phyloP scores from a whole-genome alignment of 169 alveolate species.

The Plasmodium ovale region DNA sequence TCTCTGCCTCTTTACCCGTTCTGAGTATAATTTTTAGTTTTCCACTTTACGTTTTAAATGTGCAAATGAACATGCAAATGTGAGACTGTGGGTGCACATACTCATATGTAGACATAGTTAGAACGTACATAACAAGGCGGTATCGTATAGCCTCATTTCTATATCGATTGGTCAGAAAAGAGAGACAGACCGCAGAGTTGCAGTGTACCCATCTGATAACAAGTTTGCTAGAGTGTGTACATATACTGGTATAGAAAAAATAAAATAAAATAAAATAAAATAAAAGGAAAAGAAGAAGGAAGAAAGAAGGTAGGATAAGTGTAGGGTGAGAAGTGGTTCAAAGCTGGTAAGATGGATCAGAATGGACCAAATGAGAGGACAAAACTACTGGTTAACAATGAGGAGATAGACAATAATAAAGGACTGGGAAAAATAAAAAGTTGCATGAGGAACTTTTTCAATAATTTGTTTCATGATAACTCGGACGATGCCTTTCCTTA shows the following conservation, averaged over 20 bases:
- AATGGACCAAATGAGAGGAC: constrained; percentile 7
- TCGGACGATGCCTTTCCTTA: constrained; percentile 5
- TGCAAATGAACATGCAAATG: background rate
- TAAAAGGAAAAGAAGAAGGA: background rate
- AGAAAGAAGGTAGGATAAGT: background rate
- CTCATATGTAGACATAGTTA: too few relatives aligned
- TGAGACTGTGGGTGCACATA: too few relatives aligned
- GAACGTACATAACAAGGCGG: too few relatives aligned
- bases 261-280: background rate
- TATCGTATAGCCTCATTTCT: too few relatives aligned
- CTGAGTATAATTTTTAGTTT: background rate
- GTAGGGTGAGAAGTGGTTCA: too few relatives aligned
- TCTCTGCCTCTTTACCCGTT: background rate
- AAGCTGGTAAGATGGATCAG: constrained; percentile 27
- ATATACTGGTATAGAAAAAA: background rate
- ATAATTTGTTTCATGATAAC: background rate
- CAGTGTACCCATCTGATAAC: too few relatives aligned
- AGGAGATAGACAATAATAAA: constrained; percentile 31
- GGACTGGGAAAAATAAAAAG: background rate
- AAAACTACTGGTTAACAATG: constrained; percentile 20
- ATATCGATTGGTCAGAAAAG: too few relatives aligned
- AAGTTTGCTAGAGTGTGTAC: too few relatives aligned
- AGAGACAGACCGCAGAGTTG: too few relatives aligned
- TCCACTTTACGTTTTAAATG: background rate
- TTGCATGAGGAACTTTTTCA: constrained; percentile 11